Evolutionary conservation across 768 basidiomycete species (phyloP).

Genomic region (Xerocomus brunneocitrinus): DNA sequence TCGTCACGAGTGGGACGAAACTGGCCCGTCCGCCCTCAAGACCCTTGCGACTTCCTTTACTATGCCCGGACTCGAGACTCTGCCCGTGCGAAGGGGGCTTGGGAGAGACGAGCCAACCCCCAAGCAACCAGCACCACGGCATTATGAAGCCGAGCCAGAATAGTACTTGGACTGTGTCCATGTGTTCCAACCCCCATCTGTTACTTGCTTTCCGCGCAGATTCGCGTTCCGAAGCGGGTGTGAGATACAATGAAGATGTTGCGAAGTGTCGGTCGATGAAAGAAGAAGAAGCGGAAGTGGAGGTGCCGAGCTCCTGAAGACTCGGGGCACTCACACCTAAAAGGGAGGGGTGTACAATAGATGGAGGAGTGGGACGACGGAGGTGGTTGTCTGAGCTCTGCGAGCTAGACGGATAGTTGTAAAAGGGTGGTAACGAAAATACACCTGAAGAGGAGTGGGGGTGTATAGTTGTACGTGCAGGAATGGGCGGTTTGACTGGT

Average conservation of each 20-base stretch:
- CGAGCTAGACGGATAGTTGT: constrained; percentile 15
- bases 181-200: constrained; percentile 12
- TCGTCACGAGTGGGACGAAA: constrained; percentile 29
- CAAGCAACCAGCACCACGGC: constrained; percentile 72
- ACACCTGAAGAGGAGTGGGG: constrained; percentile 15
- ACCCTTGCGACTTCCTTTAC: constrained; percentile 17
- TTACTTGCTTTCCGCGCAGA: constrained; percentile 18
- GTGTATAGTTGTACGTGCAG: constrained; percentile 11
- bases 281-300: constrained; percentile 42
- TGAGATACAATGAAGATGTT: constrained; percentile 36
- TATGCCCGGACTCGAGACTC: neutral
- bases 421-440: constrained; percentile 25
- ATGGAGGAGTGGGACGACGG: constrained; percentile 12
- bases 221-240: constrained; percentile 31
- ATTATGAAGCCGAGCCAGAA: constrained; percentile 74
- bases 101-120: constrained; percentile 58
- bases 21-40: constrained; percentile 41
- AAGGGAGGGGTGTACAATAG: constrained; percentile 4
- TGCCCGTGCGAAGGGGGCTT: constrained; percentile 14
- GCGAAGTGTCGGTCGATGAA: constrained; percentile 51
- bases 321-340: constrained; percentile 21
- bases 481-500: constrained; percentile 19
- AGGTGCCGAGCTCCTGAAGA: constrained; percentile 23
- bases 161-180: constrained; percentile 47
- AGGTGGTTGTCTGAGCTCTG: constrained; percentile 19